Evolutionary conservation across 345 rosid genomes (phyloP).

Genomic region (Eutrema heterophyllum): DNA sequence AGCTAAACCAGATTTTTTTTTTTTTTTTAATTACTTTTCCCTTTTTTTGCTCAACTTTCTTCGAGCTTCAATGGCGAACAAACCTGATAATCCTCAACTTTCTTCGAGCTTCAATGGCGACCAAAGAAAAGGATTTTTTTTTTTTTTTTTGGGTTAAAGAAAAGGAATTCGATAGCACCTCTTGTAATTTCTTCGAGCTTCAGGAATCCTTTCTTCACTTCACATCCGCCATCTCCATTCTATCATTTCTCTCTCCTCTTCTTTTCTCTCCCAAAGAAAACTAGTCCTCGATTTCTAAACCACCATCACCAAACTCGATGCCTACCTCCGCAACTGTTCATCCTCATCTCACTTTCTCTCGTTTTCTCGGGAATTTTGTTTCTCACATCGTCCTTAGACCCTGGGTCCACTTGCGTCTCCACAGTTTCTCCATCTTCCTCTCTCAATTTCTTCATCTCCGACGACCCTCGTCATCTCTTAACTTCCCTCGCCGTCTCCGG

Average conservation of each 20-base stretch:
- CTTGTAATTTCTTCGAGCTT: conserved; percentile 19
- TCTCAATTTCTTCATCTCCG: conserved; percentile 19
- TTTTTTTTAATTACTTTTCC: no score
- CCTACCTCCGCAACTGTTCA: conserved; percentile 33
- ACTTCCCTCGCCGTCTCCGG: conserved; percentile 40
- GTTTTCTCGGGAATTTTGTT: conserved; percentile 43
- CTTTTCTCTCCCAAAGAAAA: conserved; percentile 42
- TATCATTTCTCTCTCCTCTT: conserved; percentile 42
- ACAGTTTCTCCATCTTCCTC: conserved; percentile 42
- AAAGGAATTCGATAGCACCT: no score
- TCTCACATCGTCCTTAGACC: conserved; percentile 28
- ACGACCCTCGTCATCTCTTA: conserved; percentile 30
- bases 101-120: no score
- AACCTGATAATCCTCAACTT: no score
- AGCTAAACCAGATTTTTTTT: no score
- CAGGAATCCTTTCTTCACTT: conserved; percentile 39
- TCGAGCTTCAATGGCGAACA: no score
- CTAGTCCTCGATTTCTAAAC: conserved; percentile 40
- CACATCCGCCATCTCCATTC: conserved; percentile 39
- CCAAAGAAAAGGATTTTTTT: no score
- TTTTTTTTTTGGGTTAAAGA: no score
- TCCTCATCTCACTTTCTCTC: conserved; percentile 41
- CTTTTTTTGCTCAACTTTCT: no score
- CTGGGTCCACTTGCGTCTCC: conserved; percentile 29
- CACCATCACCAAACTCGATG: conserved; percentile 30